Evolutionary conservation across 345 rosid species (phyloP).

Genomic region (Linum trigynum): DNA sequence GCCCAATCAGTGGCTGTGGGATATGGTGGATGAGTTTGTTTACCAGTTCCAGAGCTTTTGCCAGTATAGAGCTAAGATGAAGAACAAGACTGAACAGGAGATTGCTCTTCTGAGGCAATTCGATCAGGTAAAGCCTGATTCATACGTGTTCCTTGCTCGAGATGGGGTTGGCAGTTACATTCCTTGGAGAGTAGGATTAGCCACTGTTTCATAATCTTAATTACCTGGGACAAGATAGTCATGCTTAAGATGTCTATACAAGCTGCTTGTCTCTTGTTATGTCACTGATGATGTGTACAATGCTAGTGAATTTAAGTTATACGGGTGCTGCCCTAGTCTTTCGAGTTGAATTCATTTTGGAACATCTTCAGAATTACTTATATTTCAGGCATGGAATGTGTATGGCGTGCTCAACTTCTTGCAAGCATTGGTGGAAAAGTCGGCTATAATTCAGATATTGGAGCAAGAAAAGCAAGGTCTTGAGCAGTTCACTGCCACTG

Average conservation of each 20-base stretch:
- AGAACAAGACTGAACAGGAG: slow-evolving; percentile 86
- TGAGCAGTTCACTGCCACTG: slow-evolving; percentile 91
- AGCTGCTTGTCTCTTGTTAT: neutral
- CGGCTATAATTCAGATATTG: slow-evolving; percentile 65
- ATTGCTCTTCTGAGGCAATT: slow-evolving; percentile 64
- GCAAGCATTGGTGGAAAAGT: slow-evolving; percentile 98
- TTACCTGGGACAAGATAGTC: neutral
- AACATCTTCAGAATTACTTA: neutral
- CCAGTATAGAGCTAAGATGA: slow-evolving; percentile 90
- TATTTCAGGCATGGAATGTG: slow-evolving; percentile 83
- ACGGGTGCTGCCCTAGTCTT: neutral
- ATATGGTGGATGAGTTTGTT: slow-evolving; percentile 99
- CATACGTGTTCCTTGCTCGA: too few species aligned
- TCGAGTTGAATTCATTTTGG: neutral
- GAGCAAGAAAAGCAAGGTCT: slow-evolving; percentile 88
- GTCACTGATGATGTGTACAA: neutral
- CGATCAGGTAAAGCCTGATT: slow-evolving; percentile 44
- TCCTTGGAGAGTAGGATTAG: neutral
- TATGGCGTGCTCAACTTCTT: slow-evolving; percentile 95
- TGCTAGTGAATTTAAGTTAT: neutral
- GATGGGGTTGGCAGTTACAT: too few species aligned
- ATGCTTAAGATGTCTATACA: neutral
- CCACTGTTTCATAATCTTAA: neutral
- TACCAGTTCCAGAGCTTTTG: slow-evolving; percentile 98
- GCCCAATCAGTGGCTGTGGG: slow-evolving; percentile 99